Conservation (phyloP, 345 rosid species). For the Boechera retrofracta region DNA sequence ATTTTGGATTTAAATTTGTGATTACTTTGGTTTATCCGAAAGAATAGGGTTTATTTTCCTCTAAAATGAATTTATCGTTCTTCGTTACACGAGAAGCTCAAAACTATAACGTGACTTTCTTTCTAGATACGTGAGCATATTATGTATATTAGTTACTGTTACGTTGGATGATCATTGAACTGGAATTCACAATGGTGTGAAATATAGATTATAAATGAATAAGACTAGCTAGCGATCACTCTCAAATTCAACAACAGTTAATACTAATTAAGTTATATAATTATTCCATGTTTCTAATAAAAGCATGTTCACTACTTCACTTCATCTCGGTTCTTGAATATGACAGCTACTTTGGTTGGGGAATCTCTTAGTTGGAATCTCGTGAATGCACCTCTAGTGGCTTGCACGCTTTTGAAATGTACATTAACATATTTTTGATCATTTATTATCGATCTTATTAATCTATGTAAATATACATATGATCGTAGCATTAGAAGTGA, state of each 20-base stretch:
- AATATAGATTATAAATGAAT: background rate
- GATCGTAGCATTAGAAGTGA: background rate
- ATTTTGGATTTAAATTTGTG: constrained; percentile 34
- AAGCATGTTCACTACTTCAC: background rate
- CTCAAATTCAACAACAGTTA: constrained; percentile 19
- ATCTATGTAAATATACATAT: background rate
- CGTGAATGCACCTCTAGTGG: constrained; percentile 46
- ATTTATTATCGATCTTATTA: background rate
- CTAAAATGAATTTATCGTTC: background rate
- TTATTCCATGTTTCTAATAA: background rate
- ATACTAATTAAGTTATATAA: background rate
- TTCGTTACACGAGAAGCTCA: background rate
- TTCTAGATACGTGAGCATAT: background rate
- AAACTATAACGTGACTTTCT: background rate
- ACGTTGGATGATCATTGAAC: constrained; percentile 16
- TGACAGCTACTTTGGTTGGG: constrained; percentile 52
- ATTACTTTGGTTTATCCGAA: constrained; percentile 30
- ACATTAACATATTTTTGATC: constrained; percentile 4
- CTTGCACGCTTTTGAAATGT: constrained; percentile 42
- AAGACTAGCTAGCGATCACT: background rate
- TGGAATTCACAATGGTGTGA: background rate
- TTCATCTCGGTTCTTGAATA: constrained; percentile 10
- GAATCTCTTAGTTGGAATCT: constrained; percentile 45
- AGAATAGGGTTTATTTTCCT: constrained; percentile 12
- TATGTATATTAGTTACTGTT: constrained; percentile 28